Percentiles rank a stretch among this genome's conserved stretches.
phyloP scores from a whole-genome alignment of 768 basidiomycete species.

The Podaxis rugospora region DNA sequence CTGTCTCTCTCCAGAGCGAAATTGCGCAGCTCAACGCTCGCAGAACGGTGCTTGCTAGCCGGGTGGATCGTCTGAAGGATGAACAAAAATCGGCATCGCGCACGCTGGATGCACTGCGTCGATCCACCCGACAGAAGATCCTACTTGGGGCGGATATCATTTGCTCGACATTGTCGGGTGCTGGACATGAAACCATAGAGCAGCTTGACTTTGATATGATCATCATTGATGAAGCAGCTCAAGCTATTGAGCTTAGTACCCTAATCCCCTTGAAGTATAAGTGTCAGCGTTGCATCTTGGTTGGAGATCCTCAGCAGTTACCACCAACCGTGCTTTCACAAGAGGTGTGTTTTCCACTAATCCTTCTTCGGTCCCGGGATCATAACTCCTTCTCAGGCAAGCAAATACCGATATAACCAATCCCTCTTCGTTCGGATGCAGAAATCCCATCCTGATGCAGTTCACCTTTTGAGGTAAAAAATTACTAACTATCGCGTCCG shows the following conservation, averaged over 20 bases:
- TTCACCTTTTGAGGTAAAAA: constrained; percentile 82
- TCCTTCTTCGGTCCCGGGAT: not conserved
- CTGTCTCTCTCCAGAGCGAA: constrained; percentile 62
- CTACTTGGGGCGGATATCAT: constrained; percentile 89
- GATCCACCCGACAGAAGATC: constrained; percentile 71
- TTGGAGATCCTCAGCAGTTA: constrained; percentile 95
- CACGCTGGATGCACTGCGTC: constrained; percentile 75
- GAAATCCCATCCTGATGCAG: constrained; percentile 71
- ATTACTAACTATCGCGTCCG: not conserved
- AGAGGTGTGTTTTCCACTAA: constrained; percentile 26
- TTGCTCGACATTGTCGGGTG: constrained; percentile 88
- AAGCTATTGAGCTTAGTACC: constrained; percentile 92
- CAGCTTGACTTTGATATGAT: constrained; percentile 90
- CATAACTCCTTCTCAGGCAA: constrained; percentile 42
- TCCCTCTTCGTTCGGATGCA: constrained; percentile 92
- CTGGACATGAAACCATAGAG: constrained; percentile 85
- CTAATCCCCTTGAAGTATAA: constrained; percentile 92
- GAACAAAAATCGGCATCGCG: constrained; percentile 77
- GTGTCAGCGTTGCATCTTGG: constrained; percentile 82
- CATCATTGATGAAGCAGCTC: constrained; percentile 97
- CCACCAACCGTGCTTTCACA: constrained; percentile 75
- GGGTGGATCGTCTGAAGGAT: constrained; percentile 77
- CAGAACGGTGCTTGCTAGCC: constrained; percentile 58
- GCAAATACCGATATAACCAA: constrained; percentile 76
- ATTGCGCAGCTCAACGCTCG: constrained; percentile 59